Conservation (phyloP, 2,329 filamentous ascomycete species). For the Mycosphaerelloides madeirae region DNA sequence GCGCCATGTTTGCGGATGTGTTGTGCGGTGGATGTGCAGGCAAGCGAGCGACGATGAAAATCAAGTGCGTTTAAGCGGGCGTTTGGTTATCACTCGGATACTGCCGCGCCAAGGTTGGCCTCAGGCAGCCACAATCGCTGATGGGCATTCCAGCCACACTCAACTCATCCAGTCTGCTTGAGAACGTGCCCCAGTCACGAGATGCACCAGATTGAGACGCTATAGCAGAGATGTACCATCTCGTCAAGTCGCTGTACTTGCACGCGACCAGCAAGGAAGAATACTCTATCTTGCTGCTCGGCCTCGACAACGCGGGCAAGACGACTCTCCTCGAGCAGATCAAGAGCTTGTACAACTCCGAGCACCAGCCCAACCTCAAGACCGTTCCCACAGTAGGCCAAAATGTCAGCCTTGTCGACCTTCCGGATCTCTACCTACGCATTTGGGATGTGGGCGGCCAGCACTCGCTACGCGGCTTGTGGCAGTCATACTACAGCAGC, state of each 20-base stretch:
- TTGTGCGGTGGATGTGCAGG: slow-evolving; percentile 10
- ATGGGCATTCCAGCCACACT: too few relatives aligned
- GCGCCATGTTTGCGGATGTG: slow-evolving; percentile 21
- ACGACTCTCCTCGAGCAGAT: slow-evolving; percentile 97
- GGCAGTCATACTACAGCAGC: slow-evolving; percentile 91
- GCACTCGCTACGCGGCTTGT: slow-evolving; percentile 78
- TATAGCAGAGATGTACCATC: slow-evolving; percentile 71
- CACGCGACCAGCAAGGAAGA: slow-evolving; percentile 99
- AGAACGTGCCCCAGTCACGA: neutral
- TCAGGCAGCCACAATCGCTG: too few relatives aligned
- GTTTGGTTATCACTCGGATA: too few relatives aligned
- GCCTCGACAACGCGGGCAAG: slow-evolving; percentile 97
- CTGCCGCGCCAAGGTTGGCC: too few relatives aligned
- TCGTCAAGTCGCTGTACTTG: slow-evolving; percentile 89
- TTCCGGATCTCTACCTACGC: slow-evolving; percentile 95
- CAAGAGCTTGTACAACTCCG: slow-evolving; percentile 71
- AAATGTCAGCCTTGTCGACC: slow-evolving; percentile 85
- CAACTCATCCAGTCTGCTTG: too few relatives aligned
- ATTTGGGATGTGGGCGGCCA: slow-evolving; percentile 98
- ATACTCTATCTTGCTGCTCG: slow-evolving; percentile 94
- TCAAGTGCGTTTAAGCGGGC: too few relatives aligned
- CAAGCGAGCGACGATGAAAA: slow-evolving; percentile 3
- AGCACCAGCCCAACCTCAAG: slow-evolving; percentile 65
- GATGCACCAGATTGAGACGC: slow-evolving; percentile 4
- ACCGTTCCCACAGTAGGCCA: slow-evolving; percentile 96